A percentile compares a stretch with the other conserved stretches of the same genome.
phyloP scores from a whole-genome alignment of 371 early-diverging fungal genomes.

The Haplosporangium sp. region DNA sequence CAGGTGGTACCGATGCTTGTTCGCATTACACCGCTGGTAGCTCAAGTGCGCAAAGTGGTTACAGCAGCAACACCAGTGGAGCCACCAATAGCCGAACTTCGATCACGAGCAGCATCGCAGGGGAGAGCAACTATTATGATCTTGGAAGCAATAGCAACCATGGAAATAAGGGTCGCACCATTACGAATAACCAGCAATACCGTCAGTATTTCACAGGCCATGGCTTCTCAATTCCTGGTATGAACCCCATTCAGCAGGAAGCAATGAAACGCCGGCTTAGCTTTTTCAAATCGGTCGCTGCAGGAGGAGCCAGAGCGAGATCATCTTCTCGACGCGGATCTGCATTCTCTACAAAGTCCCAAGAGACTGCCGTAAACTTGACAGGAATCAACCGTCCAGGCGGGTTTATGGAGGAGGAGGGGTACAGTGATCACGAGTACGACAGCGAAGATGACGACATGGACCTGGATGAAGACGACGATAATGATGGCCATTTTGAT shows the following conservation, averaged over 20 bases:
- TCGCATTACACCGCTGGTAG: constrained; percentile 4
- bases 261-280: constrained; percentile 37
- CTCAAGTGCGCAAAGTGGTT: not conserved
- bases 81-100: constrained; percentile 21
- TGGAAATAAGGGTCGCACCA: constrained; percentile 3
- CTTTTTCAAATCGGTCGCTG: constrained; percentile 34
- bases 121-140: constrained; percentile 23
- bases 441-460: constrained; percentile 18
- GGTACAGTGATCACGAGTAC: constrained; percentile 4
- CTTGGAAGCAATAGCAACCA: constrained; percentile 6
- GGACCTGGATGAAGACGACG: constrained; percentile 14
- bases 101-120: constrained; percentile 24
- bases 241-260: constrained; percentile 20
- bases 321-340: constrained; percentile 37
- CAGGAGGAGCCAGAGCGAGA: constrained; percentile 1
- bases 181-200: constrained; percentile 23
- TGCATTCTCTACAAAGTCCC: constrained; percentile 43
- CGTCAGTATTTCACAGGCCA: constrained; percentile 52
- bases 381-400: constrained; percentile 39
- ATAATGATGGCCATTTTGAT: constrained; percentile 15
- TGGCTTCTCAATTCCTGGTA: not conserved
- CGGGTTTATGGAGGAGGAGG: constrained; percentile 13
- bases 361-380: constrained; percentile 42
- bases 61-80: not conserved
- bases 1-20: constrained; percentile 8